Percentiles rank a stretch among this genome's conserved stretches.
phyloP scores from a whole-genome alignment of 495 filamentous ascomycete genomes.

The Penicillium pancosmium region DNA sequence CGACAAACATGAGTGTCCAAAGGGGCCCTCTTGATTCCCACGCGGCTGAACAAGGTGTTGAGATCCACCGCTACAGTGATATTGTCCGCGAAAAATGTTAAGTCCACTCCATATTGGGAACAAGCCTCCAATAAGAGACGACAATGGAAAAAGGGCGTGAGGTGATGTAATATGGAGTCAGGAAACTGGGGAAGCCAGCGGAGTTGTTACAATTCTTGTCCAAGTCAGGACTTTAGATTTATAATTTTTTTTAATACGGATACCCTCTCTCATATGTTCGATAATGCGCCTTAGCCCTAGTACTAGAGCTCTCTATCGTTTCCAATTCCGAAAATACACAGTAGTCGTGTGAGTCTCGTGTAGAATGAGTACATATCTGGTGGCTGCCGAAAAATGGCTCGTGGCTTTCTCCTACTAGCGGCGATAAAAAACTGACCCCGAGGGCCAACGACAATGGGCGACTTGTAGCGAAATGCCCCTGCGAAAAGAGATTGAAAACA shows the following conservation, averaged over 20 bases:
- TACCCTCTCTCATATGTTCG: background rate
- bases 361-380: too few species aligned
- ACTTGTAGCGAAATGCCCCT: too few species aligned
- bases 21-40: conserved; percentile 14
- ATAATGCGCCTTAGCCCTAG: background rate
- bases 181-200: background rate
- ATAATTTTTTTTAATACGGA: background rate
- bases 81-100: background rate
- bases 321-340: too few species aligned
- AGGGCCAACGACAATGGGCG: too few species aligned
- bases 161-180: background rate
- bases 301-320: too few species aligned
- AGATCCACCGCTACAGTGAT: conserved; percentile 20
- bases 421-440: too few species aligned
- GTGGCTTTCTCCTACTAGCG: too few species aligned
- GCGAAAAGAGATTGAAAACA: too few species aligned
- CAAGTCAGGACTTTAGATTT: background rate
- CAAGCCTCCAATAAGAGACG: too few species aligned
- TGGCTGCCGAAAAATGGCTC: too few species aligned
- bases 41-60: conserved; percentile 14
- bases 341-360: too few species aligned
- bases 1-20: conserved; percentile 7
- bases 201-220: background rate
- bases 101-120: background rate
- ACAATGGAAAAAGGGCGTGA: too few species aligned